Base-by-base conservation (phyloP, 1,139 yeast genomes). In the Lodderomyces parapsilosis region DNA sequence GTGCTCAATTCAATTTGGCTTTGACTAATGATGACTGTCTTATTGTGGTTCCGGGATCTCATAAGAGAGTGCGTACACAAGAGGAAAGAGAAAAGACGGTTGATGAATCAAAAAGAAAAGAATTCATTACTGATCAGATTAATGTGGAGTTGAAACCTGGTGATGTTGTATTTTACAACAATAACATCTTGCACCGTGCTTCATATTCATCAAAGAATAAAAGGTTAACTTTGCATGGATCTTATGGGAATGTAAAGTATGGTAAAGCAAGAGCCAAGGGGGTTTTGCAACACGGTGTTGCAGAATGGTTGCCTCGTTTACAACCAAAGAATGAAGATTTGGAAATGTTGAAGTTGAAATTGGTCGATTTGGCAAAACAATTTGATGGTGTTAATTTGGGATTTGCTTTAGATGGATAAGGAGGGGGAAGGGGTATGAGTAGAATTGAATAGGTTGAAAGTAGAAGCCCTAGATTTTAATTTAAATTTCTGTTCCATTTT, bases 1-100 rank as follows among this genome's bases (percentile, higher is more conserved):
- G 81, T 2, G 70, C 81, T 10, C 83, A 78, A 51, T 78, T 76
- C 62, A 78, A 78, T 52, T 64, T 78, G 56, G 78, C 82, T 1
- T 60, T 78, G 40, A 74, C 78, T 9, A 63, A 69, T 6, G 83
- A 78, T 49, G 59, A 59, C 22, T 77, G 81, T 51, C 62, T 78
- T 43, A 74, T 78, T 46, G 82, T 75, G 4, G 61, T 78, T 30
- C 82, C 83, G 1, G 72, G 71, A 2, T 73, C 80, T 5, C 82
- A 78, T 52, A 66, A 63, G 39, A 56, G 83, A 34, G 51, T 76
- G 4, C 60, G 83, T 41, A 77, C 77, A 4, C 62, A 54, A 1
- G 76, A 69, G 44, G 83, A 78, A 55, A 59, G 81, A 18, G 62
- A 57, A 25, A 72, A 73, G 47, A 71, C 78, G 23, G 56, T 65